phyloP scores from a whole-genome alignment of 1,284 basidiomycete species.

The Wallemia hederae region DNA sequence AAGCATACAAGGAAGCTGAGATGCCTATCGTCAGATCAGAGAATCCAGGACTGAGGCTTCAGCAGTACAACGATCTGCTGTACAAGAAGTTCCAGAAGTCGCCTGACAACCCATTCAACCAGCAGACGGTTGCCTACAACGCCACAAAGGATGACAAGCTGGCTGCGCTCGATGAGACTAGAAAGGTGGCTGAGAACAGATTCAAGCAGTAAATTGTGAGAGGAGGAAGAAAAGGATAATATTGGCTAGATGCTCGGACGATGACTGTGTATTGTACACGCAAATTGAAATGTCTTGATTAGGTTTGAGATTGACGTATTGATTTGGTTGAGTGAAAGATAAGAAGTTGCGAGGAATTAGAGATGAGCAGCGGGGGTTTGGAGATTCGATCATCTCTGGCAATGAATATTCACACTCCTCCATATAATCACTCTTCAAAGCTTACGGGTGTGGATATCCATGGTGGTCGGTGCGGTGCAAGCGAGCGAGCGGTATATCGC shows the following conservation, averaged over 20 bases:
- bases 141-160: slow-evolving; percentile 54
- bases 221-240: too few species aligned
- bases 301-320: not conserved
- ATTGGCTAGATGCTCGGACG: too few species aligned
- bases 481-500: too few species aligned
- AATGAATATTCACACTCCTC: too few species aligned
- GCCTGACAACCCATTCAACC: slow-evolving; percentile 71
- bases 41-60: slow-evolving; percentile 40
- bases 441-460: too few species aligned
- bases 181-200: slow-evolving; percentile 21
- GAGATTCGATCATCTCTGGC: too few species aligned
- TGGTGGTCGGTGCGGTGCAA: too few species aligned
- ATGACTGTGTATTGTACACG: too few species aligned
- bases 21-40: slow-evolving; percentile 48
- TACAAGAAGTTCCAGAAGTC: slow-evolving; percentile 66
- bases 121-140: slow-evolving; percentile 43
- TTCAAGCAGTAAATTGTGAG: not conserved
- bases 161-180: slow-evolving; percentile 31
- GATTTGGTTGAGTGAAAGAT: too few species aligned
- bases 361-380: too few species aligned
- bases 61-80: slow-evolving; percentile 57
- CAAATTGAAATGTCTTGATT: not conserved
- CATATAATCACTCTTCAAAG: too few species aligned
- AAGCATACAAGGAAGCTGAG: slow-evolving; percentile 70
- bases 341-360: too few species aligned